Percentiles rank a stretch among this genome's conserved stretches.
Evolutionary conservation across 768 basidiomycete genomes (phyloP).

Genomic region (Pleurotus tuber-regium): DNA sequence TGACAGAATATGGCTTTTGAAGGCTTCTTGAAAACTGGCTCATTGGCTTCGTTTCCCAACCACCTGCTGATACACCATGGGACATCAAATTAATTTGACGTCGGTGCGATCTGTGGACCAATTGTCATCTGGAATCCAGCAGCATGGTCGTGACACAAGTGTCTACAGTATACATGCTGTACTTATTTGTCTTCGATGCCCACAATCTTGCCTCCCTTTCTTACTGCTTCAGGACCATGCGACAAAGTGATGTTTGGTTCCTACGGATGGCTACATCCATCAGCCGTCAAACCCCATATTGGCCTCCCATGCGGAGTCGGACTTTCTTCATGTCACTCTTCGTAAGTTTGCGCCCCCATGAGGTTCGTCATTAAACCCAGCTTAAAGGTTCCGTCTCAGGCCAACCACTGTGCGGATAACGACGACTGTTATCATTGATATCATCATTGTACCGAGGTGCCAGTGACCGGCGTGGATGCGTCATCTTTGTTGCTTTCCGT

Average conservation of each 20-base stretch:
- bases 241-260: neutral
- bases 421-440: neutral
- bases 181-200: neutral
- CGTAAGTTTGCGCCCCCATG: neutral
- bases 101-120: neutral
- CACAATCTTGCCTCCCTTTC: neutral
- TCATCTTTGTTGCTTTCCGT: too few relatives aligned
- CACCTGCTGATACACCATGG: neutral
- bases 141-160: neutral
- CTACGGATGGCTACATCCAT: too few relatives aligned
- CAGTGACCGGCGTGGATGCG: too few relatives aligned
- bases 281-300: neutral
- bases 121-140: neutral
- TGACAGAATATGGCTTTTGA: neutral
- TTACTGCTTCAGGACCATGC: constrained; percentile 3
- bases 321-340: constrained; percentile 3
- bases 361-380: constrained; percentile 8
- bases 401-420: neutral
- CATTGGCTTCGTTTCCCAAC: neutral
- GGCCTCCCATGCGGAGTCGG: constrained; percentile 8
- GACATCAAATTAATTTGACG: constrained; percentile 6
- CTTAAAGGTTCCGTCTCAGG: constrained; percentile 2
- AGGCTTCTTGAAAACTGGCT: neutral
- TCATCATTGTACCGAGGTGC: too few relatives aligned
- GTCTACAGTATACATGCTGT: neutral